phyloP scores from a whole-genome alignment of 805 yeast genomes.

The Lipomyces anomalus region DNA sequence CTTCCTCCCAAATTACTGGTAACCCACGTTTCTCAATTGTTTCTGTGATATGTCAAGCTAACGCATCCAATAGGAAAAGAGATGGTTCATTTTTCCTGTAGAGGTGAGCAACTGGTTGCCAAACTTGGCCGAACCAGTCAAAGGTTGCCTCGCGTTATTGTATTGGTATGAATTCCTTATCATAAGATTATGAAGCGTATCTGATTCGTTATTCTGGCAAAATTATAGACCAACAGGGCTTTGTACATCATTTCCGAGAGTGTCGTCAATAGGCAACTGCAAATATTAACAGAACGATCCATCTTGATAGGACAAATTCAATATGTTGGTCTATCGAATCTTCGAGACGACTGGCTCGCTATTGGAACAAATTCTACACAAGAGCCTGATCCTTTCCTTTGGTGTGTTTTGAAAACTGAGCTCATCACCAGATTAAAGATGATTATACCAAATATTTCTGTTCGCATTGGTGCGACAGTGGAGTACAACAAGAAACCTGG shows the following conservation, averaged over 20 bases:
- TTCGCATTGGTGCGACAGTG: slow-evolving; percentile 65
- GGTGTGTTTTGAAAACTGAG: slow-evolving; percentile 84
- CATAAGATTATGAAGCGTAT: too few species aligned
- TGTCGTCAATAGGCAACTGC: slow-evolving; percentile 55
- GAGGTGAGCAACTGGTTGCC: slow-evolving; percentile 74
- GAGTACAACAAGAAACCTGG: slow-evolving; percentile 90
- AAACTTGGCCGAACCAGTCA: slow-evolving; percentile 91
- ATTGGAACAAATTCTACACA: slow-evolving; percentile 46
- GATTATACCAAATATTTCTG: slow-evolving; percentile 50
- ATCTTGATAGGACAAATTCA: slow-evolving; percentile 56
- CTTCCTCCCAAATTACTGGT: slow-evolving; percentile 54
- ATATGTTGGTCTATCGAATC: slow-evolving; percentile 60
- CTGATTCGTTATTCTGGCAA: too few species aligned
- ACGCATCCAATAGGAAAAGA: slow-evolving; percentile 40
- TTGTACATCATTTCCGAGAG: slow-evolving; percentile 71
- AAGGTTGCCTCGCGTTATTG: slow-evolving; percentile 64
- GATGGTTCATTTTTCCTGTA: slow-evolving; percentile 65
- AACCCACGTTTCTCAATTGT: slow-evolving; percentile 43
- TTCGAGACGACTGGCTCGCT: slow-evolving; percentile 93
- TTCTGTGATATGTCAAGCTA: too few species aligned
- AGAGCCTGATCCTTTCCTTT: slow-evolving; percentile 74
- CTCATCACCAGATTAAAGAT: slow-evolving; percentile 67
- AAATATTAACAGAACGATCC: slow-evolving; percentile 56
- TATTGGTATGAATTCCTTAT: too few species aligned
- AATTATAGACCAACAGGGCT: too few species aligned